phyloP scores from a whole-genome alignment of 768 basidiomycete species.

The Leucosporidium yakuticum region DNA sequence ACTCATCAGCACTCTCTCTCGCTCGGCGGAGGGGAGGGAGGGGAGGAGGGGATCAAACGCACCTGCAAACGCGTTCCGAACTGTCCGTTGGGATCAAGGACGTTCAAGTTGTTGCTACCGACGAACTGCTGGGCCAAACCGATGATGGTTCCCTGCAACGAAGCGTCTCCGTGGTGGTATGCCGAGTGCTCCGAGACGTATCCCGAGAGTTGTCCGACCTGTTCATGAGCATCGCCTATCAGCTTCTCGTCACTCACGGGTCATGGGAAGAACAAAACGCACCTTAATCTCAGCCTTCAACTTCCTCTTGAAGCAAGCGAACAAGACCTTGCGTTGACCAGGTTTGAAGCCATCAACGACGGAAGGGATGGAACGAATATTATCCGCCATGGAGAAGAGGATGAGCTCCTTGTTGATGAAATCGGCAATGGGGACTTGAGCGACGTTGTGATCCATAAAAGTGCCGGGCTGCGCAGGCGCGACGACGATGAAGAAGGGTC shows the following conservation, averaged over 20 bases:
- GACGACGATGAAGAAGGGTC: background rate
- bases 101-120: conserved; percentile 89
- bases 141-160: conserved; percentile 81
- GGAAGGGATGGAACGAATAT: conserved; percentile 94
- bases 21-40: conserved; percentile 42
- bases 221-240: conserved; percentile 6
- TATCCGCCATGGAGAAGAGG: conserved; percentile 98
- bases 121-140: conserved; percentile 90
- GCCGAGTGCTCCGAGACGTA: conserved; percentile 89
- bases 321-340: conserved; percentile 93
- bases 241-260: background rate
- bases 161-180: conserved; percentile 93
- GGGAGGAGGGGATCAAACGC: conserved; percentile 23
- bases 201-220: conserved; percentile 92
- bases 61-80: conserved; percentile 72
- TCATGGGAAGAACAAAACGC: background rate
- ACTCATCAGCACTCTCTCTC: conserved; percentile 2
- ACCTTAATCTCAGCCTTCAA: conserved; percentile 88
- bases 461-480: conserved; percentile 72
- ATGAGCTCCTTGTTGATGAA: conserved; percentile 98
- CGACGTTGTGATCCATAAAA: conserved; percentile 78
- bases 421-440: conserved; percentile 79
- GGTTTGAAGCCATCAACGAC: conserved; percentile 92
- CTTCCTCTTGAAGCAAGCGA: conserved; percentile 92
- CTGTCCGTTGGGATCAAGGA: conserved; percentile 82